Evolutionary conservation across 164 flowering plant genomes (phyloP), one percentile per base, ranked within the genome.

Genomic region (Tetracentron sinense): DNA sequence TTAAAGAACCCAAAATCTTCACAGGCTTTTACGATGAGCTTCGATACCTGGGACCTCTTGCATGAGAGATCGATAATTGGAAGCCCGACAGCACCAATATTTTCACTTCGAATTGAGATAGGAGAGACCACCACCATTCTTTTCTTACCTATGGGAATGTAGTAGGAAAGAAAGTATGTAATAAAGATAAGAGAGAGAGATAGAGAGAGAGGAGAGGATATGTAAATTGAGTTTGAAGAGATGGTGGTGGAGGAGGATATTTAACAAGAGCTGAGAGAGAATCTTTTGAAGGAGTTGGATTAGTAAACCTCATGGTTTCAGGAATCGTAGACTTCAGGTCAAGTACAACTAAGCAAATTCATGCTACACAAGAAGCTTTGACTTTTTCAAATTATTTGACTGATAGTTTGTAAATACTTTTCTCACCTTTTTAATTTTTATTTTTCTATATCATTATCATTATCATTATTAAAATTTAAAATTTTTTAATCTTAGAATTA

Each of bases 1-100:
- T 57, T 69, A 16, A 69, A 69, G 63, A 69, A 69, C 17, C 72
- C 72, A 42, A 27, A 69, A 0, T 69, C 72, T 44, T 69, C 68
- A 50, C 72, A 57, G 22, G 72, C 72, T 31, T 63, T 69, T 29
- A 63, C 60, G 8, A 67, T 61, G 49, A 54, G 54, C 47, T 61
- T 38, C n/a, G 33, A n/a, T n/a, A 46, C 65, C 19, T 60, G 59
- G 35, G 65, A 53, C 49, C 46, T 67, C 17, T 67, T 54, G 47
- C 56, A 22, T 31, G 65, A 42, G 26, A 67, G 26, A 54, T 67
- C 71, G 7, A 67, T 67, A n/a, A 61, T 42, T 4, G 71, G 71
- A 19, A 60, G 19, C 10, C 26, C 28, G 10, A 48, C 19, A 20
- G 22, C 3, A 30, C 42, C 23, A 42, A 50, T 61, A n/a, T 33